Base-by-base conservation (phyloP, 192 early-diverging fungal genomes). In the Coemansia sp. region DNA sequence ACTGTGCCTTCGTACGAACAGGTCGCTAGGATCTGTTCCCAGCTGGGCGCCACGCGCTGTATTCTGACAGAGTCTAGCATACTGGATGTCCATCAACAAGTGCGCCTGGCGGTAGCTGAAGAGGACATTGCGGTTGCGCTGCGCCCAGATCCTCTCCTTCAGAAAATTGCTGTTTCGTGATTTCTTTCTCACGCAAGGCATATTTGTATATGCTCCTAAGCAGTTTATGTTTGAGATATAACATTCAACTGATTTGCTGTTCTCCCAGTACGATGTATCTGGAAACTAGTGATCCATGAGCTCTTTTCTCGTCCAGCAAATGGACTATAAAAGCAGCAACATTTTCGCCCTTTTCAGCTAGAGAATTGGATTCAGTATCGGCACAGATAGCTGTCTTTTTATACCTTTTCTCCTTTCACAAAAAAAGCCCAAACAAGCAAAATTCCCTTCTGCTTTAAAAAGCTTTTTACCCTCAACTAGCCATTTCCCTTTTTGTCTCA, bases 91-190 rank as follows among this genome's bases (percentile, higher is more conserved):
- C 81, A 83, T 66, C 88, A 89, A 76, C 81, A 87, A 7, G 82
- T 94, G 17, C 74, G 88, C 9, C 75, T 97, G 41, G 90, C 89
- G 64, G 83, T 93, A 13, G 84, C 80, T 14, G 92, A 94, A 54
- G 88, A 90, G 39, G 93, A 94, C 73, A 85, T 94, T n/a, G 80
- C 92, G 1, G 87, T 91, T 74, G 92, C 92, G 0, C 79, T 93
- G 7, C 85, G 86, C 9, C 67, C 80, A 0, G 91, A 93, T 60
- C 75, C 83, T 13, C 55, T 91, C 42, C 86, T 92, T 71, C 76
- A 75, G 55, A 86, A 77, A 67, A 80, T 85, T 37, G 61, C 76
- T 5, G 70, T 66, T 1, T 80, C 74, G 19, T 77, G 63, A 46
- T 20, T 65, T 38, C 44, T 57, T 64, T 38, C 17, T 20, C 32